Evolutionary conservation across 2,329 filamentous ascomycete genomes (phyloP).

Genomic region (Aspergillus transmontanensis): DNA sequence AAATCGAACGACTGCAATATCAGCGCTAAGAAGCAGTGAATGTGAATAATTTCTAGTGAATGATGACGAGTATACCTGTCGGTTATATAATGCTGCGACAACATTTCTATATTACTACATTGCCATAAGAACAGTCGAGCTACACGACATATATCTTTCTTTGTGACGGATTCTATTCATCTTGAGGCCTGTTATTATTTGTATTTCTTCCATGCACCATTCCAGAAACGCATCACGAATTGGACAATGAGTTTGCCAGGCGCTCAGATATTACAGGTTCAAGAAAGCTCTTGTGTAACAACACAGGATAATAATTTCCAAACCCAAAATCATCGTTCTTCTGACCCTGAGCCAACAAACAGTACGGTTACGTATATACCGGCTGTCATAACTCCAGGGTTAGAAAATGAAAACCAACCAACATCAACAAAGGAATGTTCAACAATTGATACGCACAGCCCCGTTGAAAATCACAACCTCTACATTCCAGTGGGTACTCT

Average conservation of each 20-base stretch:
- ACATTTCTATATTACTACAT: background rate
- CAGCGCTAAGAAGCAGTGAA: background rate
- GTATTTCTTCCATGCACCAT: background rate
- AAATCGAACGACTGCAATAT: background rate
- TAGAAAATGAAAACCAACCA: background rate
- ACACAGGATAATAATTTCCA: background rate
- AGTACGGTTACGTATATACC: background rate
- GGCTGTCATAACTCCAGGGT: background rate
- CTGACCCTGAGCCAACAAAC: background rate
- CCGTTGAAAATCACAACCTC: conserved; percentile 17
- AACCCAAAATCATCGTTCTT: background rate
- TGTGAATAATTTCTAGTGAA: background rate
- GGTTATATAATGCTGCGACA: background rate
- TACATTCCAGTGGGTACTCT: conserved; percentile 39
- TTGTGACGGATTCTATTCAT: background rate
- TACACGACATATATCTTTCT: background rate
- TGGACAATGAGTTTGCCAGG: background rate
- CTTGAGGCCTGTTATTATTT: background rate
- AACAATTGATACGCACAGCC: background rate
- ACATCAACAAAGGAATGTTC: background rate
- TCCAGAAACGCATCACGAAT: background rate
- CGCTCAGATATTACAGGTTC: background rate
- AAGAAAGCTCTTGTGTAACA: background rate
- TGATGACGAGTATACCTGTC: background rate
- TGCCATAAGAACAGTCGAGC: background rate